Conservation (phyloP, 139 green algal species). For the Ettlia oleoabundans region DNA sequence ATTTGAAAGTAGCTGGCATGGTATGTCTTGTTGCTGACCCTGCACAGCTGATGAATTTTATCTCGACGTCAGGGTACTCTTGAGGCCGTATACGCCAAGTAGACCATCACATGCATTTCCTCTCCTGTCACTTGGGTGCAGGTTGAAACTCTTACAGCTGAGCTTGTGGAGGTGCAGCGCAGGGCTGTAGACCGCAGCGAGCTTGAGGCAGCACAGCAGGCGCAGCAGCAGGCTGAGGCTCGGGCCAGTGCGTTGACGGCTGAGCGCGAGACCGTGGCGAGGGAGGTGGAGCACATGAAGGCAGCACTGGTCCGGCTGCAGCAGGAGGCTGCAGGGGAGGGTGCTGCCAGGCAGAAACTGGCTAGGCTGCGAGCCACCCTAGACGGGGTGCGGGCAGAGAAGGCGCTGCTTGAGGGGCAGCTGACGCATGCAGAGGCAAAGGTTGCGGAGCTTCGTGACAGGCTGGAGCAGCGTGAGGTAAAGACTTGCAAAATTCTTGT, state of each 20-base stretch:
- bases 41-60: too few relatives aligned
- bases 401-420: constrained; percentile 38
- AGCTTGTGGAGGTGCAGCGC: constrained; percentile 31
- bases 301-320: constrained; percentile 33
- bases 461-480: constrained; percentile 27
- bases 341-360: neutral
- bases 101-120: neutral
- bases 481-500: neutral
- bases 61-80: too few relatives aligned
- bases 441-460: constrained; percentile 41
- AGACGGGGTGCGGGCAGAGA: constrained; percentile 14
- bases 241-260: constrained; percentile 9
- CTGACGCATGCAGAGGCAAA: constrained; percentile 40
- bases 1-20: too few relatives aligned
- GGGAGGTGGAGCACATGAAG: constrained; percentile 38
- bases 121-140: neutral
- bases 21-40: too few relatives aligned
- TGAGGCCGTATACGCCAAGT: neutral
- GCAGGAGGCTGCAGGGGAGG: constrained; percentile 19
- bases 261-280: constrained; percentile 4
- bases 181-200: neutral
- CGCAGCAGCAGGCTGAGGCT: constrained; percentile 5
- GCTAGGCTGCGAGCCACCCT: constrained; percentile 10
- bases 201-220: constrained; percentile 22
- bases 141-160: constrained; percentile 26